Evolutionary conservation across 441 rosid species (phyloP), one percentile per base, ranked within the genome.

Genomic region (Populus hybrid): DNA sequence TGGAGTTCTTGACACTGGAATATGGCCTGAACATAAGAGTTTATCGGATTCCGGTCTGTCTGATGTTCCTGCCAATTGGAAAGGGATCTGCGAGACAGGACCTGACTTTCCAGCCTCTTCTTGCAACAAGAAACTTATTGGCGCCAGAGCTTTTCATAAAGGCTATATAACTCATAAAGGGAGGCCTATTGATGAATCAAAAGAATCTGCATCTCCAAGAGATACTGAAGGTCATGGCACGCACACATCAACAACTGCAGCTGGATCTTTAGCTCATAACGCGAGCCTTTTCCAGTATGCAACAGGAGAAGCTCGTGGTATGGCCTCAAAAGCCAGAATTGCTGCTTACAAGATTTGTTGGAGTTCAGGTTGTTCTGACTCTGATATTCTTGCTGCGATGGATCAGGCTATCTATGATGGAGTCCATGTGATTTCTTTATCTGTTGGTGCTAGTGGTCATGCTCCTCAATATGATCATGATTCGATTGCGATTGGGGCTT

Each of bases 191-290:
- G 85, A 83, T 59, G 87, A 84, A 76, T 72, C 87, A 0, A 81
- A 32, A 14, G 95, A 91, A 70, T 84, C 89, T 1, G 78, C 74
- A 70, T 90, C 97, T 19, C 91, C 97, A 9, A 85, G 91, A 11
- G 98, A 94, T 75, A 89, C 94, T 2, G 92, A 88, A 24, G 98
- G 98, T 2, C 98, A 93, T 71, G 98, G 98, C 0, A 93, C 92
- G 0, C 97, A 94, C 50, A 94, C 97, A 1, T 87, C 98, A 5
- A 90, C 97, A 0, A 91, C 95, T 0, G 95, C 97, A 0, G 92
- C 91, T 9, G 98, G 98, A 28, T 85, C 93, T 12, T 72, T 82
- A 4, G 98, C 89, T 0, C 34, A 80, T 0, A 89, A 91, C 71
- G 94, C 97, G 30, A 89, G 94, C 67, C 82, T 94, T 42, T 89